phyloP scores from a whole-genome alignment of 768 basidiomycete species.

The Neoboletus subvelutipes region DNA sequence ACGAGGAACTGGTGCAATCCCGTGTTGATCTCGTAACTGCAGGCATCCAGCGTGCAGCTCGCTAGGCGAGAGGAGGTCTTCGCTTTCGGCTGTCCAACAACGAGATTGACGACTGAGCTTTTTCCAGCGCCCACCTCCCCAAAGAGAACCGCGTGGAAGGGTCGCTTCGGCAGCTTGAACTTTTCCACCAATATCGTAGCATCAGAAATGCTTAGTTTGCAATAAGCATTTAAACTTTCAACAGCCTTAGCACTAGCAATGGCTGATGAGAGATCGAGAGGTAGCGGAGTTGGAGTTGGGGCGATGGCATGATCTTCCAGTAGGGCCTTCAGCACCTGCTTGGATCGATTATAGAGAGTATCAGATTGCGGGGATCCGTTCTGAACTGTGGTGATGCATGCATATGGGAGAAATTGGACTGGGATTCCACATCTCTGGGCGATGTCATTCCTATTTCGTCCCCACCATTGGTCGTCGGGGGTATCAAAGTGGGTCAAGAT shows the following conservation, averaged over 20 bases:
- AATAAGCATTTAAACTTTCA: constrained; percentile 13
- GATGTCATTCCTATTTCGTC: constrained; percentile 25
- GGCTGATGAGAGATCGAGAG: constrained; percentile 20
- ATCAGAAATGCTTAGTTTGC: constrained; percentile 9
- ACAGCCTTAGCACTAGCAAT: background rate
- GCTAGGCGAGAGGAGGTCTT: constrained; percentile 22
- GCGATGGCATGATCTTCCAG: constrained; percentile 8
- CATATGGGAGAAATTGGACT: constrained; percentile 8
- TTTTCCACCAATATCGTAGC: constrained; percentile 13
- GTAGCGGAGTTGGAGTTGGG: constrained; percentile 12
- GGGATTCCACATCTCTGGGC: constrained; percentile 16
- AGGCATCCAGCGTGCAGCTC: constrained; percentile 36
- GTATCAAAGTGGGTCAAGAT: constrained; percentile 40
- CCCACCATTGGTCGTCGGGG: constrained; percentile 40
- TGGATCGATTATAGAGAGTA: constrained; percentile 14
- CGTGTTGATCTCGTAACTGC: constrained; percentile 25
- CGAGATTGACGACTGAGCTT: constrained; percentile 42
- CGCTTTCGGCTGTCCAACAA: constrained; percentile 27
- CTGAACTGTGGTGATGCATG: constrained; percentile 22
- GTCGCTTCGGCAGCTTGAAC: constrained; percentile 13
- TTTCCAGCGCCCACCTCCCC: constrained; percentile 43
- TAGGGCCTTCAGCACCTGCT: constrained; percentile 6
- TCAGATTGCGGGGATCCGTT: background rate
- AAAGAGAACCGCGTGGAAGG: constrained; percentile 37
- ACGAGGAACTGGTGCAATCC: constrained; percentile 22